Percentiles rank a stretch among this genome's conserved stretches.
These are phyloP conservation scores for Aspergillus tubingensis DNA, from an alignment of 2,329 filamentous ascomycete species.

Conservation along the genomic window DNA sequence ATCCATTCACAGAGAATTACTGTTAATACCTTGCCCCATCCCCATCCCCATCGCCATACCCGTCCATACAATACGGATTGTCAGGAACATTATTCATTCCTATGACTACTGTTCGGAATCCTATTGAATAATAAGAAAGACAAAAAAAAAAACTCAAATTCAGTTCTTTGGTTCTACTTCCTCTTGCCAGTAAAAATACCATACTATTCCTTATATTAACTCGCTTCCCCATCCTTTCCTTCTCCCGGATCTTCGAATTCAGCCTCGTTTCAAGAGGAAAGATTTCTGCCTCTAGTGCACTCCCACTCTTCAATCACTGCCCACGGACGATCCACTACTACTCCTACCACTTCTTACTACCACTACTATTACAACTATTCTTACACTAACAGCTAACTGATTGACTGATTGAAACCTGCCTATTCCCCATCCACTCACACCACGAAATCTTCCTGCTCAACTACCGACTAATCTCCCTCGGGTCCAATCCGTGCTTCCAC, in stretches of 20 bases:
- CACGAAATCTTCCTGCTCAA: neutral
- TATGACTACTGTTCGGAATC: neutral
- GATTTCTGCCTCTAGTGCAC: too few species aligned
- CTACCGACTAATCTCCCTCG: neutral
- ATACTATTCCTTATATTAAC: neutral
- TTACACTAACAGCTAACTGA: neutral
- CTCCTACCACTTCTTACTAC: too few species aligned
- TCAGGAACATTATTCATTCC: slow-evolving; percentile 15
- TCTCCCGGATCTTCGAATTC: neutral
- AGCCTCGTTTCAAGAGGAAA: neutral
- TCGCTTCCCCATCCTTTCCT: neutral
- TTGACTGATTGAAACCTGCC: neutral
- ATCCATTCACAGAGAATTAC: neutral
- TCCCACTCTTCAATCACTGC: too few species aligned
- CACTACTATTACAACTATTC: too few species aligned
- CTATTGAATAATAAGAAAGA: neutral
- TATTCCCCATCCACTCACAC: neutral
- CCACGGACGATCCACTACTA: too few species aligned
- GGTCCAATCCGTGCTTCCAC: slow-evolving; percentile 4
- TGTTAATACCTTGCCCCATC: neutral
- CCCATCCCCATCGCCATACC: neutral
- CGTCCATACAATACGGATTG: slow-evolving; percentile 1
- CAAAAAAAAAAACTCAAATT: too few species aligned
- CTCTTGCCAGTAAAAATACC: too few species aligned
- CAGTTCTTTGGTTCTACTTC: too few species aligned